Conservation (phyloP, 441 rosid genomes). For the Brassica hybrid region DNA sequence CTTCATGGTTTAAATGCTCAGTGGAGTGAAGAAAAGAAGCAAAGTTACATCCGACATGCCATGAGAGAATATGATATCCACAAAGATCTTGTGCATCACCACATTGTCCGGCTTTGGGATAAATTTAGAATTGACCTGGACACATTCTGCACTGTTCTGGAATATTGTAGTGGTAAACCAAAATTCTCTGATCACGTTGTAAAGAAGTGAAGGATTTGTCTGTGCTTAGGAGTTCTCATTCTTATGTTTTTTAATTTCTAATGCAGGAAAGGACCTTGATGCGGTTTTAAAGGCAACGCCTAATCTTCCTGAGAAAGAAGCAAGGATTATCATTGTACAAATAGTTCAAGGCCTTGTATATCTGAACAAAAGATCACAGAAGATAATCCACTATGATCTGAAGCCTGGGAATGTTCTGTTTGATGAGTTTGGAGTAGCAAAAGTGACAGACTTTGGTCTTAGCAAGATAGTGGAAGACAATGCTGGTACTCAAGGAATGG, state of each 20-base stretch:
- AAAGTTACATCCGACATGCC: constrained; percentile 96
- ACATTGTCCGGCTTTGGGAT: constrained; percentile 99
- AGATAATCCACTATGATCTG: constrained; percentile 96
- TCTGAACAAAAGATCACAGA: constrained; percentile 84
- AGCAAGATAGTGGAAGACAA: constrained; percentile 97
- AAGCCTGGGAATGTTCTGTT: constrained; percentile 99
- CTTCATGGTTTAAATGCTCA: constrained; percentile 98
- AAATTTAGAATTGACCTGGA: constrained; percentile 96
- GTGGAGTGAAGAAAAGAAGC: constrained; percentile 99
- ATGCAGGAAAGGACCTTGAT: constrained; percentile 97
- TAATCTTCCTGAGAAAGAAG: constrained; percentile 93
- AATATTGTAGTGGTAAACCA: constrained; percentile 86
- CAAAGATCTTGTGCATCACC: constrained; percentile 95
- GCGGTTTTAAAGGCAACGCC: constrained; percentile 96
- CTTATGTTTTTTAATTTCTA: constrained; percentile 16
- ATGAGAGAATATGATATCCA: constrained; percentile 97
- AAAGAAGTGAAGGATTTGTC: not conserved
- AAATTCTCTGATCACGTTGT: constrained; percentile 30
- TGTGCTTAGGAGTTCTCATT: constrained; percentile 23
- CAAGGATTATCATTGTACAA: constrained; percentile 90
- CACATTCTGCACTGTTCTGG: constrained; percentile 97
- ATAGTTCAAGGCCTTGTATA: constrained; percentile 97
- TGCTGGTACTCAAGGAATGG: constrained; percentile 98
- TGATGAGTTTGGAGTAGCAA: constrained; percentile 95
- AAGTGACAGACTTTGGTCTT: constrained; percentile 99